Evolutionary conservation across 2,329 filamentous ascomycete species (phyloP), one percentile per base, ranked within the genome.

Genomic region (Pestalotiopsis sp.): DNA sequence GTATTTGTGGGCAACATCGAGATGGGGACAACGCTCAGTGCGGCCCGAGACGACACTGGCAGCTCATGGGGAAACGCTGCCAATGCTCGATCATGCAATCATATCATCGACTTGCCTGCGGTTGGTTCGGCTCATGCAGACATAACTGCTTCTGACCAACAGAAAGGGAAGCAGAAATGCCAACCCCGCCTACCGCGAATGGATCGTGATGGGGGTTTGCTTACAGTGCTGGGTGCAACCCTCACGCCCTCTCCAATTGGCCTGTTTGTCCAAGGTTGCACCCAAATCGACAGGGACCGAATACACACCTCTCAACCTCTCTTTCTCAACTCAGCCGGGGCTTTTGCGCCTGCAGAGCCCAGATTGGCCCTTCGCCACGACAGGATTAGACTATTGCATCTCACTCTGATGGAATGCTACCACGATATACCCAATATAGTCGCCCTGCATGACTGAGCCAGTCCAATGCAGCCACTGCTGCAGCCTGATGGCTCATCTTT

Each of bases 321-420:
- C 17, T 9, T n/a, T 52, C 14, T 17, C 17, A n/a, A 52, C 20
- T 52, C 44, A 20, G 17, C 44, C 17, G 44, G 44, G 44, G 20
- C 64, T 9, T n/a, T 39, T 30, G 22, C 13, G 52, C 14, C 20
- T 57, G 44, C 35, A 30, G 44, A 44, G 35, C 39, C 35, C 22
- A 58, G 65, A 61, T 22, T 48, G 57, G 26, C 30, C 39, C 65
- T 66, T 57, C 65, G 65, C 65, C 65, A 66, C 65, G 65, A 61
- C 65, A 66, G 65, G 65, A 66, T 61, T 66, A 62, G 57, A 61
- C 58, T 48, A 66, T 61, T 52, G 65, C 65, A 52, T 22, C 24
- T 35, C 30, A 26, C n/a, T 35, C 20, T 35, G 9, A 66, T 17
- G 22, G 55, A 9, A 38, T 17, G 24, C 40, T 60, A 62, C 17